These are phyloP conservation scores for Leptodermis oblonga DNA, from an alignment of 257 asterid species.

Conservation along the genomic window DNA sequence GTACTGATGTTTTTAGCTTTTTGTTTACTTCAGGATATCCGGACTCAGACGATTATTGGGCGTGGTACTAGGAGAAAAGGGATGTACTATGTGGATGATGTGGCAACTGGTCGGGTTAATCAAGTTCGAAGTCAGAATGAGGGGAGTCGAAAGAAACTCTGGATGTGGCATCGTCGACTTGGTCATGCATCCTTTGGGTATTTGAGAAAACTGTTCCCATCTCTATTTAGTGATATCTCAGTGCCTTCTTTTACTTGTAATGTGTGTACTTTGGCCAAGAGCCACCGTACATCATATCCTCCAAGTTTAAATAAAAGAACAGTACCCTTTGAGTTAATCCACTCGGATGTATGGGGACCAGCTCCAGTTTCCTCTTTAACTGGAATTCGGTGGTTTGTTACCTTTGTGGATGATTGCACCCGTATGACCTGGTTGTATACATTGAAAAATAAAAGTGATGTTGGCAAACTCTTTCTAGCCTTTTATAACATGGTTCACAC, in stretches of 20 bases:
- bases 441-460: not conserved
- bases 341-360: not conserved
- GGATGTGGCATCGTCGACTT: not conserved
- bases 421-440: not conserved
- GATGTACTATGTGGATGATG: no score
- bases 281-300: not conserved
- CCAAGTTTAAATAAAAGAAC: no score
- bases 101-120: not conserved
- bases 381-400: no score
- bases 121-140: not conserved
- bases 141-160: no score
- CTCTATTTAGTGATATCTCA: not conserved
- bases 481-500: not conserved
- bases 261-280: not conserved
- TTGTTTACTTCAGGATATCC: no score
- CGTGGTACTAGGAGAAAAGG: no score
- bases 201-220: not conserved
- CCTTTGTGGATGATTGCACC: not conserved
- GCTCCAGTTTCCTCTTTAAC: not conserved
- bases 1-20: no score
- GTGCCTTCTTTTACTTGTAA: not conserved
- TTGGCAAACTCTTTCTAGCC: not conserved
- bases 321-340: not conserved
- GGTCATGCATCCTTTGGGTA: no score
- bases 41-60: no score